These are phyloP conservation scores for Colletotrichum limetticola DNA, from an alignment of 2,329 filamentous ascomycete genomes.

Conservation along the genomic window DNA sequence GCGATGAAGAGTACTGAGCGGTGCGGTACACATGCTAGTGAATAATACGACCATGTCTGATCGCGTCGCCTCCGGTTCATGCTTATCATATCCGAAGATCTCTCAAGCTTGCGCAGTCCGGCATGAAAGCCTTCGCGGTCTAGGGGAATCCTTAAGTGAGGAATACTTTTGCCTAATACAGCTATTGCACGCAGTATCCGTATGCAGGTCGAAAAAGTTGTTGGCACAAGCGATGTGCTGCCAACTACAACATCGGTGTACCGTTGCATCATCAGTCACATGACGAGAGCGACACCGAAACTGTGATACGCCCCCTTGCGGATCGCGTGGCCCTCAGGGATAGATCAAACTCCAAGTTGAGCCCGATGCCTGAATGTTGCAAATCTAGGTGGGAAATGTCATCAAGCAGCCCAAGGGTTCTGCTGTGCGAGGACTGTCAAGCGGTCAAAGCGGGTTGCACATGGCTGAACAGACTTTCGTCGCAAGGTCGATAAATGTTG, in stretches of 20 bases:
- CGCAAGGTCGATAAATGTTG: slow-evolving; percentile 26
- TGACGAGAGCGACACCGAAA: slow-evolving; percentile 31
- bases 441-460: slow-evolving; percentile 26
- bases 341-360: slow-evolving; percentile 15
- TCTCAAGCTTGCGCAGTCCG: neutral
- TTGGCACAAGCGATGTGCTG: neutral
- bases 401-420: slow-evolving; percentile 11
- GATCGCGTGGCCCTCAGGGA: slow-evolving; percentile 32
- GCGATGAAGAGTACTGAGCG: neutral
- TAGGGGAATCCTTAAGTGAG: too few relatives aligned
- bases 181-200: neutral
- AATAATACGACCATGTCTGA: neutral
- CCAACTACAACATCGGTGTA: neutral
- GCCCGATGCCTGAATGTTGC: slow-evolving; percentile 19
- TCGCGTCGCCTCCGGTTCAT: neutral
- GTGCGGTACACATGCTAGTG: neutral
- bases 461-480: slow-evolving; percentile 31
- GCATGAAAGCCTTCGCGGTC: neutral
- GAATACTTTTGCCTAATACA: neutral
- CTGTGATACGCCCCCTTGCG: slow-evolving; percentile 25
- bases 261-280: slow-evolving; percentile 23
- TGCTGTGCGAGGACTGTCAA: slow-evolving; percentile 10
- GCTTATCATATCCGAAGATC: neutral
- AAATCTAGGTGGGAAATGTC: slow-evolving; percentile 7
- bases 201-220: neutral